These are phyloP conservation scores for Claviceps purpurea DNA, from an alignment of 2,329 filamentous ascomycete species.

Conservation along the genomic window DNA sequence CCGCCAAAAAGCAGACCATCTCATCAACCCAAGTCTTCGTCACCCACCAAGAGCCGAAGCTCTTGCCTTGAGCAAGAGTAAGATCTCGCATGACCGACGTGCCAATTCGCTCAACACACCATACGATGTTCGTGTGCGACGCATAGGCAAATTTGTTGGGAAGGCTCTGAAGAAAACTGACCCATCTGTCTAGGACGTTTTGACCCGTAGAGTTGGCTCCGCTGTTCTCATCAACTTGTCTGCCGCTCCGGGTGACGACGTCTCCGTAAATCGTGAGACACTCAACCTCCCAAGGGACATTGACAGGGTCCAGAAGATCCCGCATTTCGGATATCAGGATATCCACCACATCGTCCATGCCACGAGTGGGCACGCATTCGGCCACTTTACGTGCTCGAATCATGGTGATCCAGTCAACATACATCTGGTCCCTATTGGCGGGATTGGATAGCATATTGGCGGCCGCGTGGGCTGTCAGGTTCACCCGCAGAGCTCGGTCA, in stretches of 20 bases:
- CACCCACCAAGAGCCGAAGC: slow-evolving; percentile 88
- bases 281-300: slow-evolving; percentile 52
- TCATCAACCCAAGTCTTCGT: slow-evolving; percentile 94
- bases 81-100: slow-evolving; percentile 70
- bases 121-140: slow-evolving; percentile 57
- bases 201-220: slow-evolving; percentile 28
- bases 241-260: slow-evolving; percentile 33
- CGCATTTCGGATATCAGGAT: slow-evolving; percentile 54
- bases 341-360: slow-evolving; percentile 53
- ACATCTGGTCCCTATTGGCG: slow-evolving; percentile 89
- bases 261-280: slow-evolving; percentile 48
- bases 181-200: slow-evolving; percentile 68
- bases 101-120: slow-evolving; percentile 62
- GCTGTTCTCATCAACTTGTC: slow-evolving; percentile 17
- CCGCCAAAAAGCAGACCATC: slow-evolving; percentile 80
- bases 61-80: slow-evolving; percentile 63
- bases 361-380: slow-evolving; percentile 47
- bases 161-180: slow-evolving; percentile 55
- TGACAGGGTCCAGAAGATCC: slow-evolving; percentile 54
- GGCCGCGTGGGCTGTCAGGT: slow-evolving; percentile 84
- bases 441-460: slow-evolving; percentile 85
- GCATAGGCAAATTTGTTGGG: slow-evolving; percentile 62
- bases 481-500: slow-evolving; percentile 78
- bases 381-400: slow-evolving; percentile 49
- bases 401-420: slow-evolving; percentile 70